Percentiles rank a stretch among this genome's conserved stretches.
phyloP scores from a whole-genome alignment of 1,139 yeast species.

The Protomyces arabidopsidicola region DNA sequence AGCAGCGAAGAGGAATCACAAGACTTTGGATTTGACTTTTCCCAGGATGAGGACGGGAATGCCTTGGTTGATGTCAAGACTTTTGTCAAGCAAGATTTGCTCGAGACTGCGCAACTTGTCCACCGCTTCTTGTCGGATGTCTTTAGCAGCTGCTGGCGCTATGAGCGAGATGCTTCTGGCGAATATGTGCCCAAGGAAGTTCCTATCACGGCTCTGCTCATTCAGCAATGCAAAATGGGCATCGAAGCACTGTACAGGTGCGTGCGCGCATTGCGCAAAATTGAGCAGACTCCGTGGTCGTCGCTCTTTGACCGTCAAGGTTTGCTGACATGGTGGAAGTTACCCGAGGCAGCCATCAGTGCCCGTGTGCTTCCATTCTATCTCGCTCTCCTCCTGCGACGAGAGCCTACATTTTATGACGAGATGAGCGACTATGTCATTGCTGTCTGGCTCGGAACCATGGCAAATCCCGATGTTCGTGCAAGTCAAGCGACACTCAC shows the following conservation, averaged over 20 bases:
- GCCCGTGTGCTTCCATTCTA: conserved; percentile 7
- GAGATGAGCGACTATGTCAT: conserved; percentile 2
- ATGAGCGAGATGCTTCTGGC: conserved; percentile 1
- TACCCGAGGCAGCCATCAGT: conserved; percentile 1
- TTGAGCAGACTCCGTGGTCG: not conserved
- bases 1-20: conserved; percentile 1
- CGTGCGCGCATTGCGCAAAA: not conserved
- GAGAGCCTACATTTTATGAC: conserved; percentile 2
- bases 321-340: conserved; percentile 1
- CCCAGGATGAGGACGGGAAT: not conserved
- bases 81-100: not conserved
- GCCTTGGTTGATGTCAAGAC: not conserved
- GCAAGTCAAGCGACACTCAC: conserved; percentile 17
- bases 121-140: not conserved
- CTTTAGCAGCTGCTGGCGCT: not conserved
- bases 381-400: conserved; percentile 3
- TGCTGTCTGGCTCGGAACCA: conserved; percentile 1
- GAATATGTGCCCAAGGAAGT: not conserved
- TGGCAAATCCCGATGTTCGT: conserved; percentile 6
- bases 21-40: conserved; percentile 2
- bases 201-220: not conserved
- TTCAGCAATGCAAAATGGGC: conserved; percentile 11
- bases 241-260: conserved; percentile 1
- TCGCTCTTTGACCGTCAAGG: conserved; percentile 6
- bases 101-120: not conserved